phyloP scores from a whole-genome alignment of 768 basidiomycete species.

The Kwoniella europaea region DNA sequence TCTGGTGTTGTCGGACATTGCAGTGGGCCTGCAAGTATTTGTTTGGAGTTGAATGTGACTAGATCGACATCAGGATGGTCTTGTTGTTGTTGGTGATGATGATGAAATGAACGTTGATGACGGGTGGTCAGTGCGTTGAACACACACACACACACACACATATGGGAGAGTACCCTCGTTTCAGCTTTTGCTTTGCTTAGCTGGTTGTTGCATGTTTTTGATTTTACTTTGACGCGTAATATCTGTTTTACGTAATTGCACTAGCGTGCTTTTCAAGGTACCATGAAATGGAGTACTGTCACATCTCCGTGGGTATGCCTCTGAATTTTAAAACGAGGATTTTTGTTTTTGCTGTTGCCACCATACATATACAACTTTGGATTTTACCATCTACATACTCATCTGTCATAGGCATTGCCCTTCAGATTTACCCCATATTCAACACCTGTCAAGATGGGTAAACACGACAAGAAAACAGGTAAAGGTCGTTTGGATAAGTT shows the following conservation, averaged over 20 bases:
- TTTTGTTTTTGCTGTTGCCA: slow-evolving; percentile 4
- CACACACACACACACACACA: not conserved
- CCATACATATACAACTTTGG: not conserved
- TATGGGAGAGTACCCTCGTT: not conserved
- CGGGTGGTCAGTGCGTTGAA: not conserved
- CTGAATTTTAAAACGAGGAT: not conserved
- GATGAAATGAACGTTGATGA: not conserved
- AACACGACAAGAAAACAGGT: slow-evolving; percentile 63
- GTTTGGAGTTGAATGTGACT: not conserved
- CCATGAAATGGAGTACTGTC: not conserved
- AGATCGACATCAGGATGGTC: not conserved
- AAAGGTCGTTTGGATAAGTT: slow-evolving; percentile 96
- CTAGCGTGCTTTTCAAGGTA: not conserved
- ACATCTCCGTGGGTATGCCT: not conserved
- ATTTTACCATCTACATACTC: no score
- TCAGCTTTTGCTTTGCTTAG: not conserved
- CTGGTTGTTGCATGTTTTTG: slow-evolving; percentile 3
- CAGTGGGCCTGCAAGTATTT: not conserved
- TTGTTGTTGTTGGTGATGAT: not conserved
- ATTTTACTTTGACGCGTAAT: slow-evolving; percentile 5
- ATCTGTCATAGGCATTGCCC: not conserved
- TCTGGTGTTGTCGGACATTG: not conserved
- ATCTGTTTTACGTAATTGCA: slow-evolving; percentile 8
- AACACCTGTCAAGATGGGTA: slow-evolving; percentile 52
- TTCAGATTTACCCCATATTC: not conserved